Evolutionary conservation across 1,284 basidiomycete genomes (phyloP).

Genomic region (Ganoderma sp.): DNA sequence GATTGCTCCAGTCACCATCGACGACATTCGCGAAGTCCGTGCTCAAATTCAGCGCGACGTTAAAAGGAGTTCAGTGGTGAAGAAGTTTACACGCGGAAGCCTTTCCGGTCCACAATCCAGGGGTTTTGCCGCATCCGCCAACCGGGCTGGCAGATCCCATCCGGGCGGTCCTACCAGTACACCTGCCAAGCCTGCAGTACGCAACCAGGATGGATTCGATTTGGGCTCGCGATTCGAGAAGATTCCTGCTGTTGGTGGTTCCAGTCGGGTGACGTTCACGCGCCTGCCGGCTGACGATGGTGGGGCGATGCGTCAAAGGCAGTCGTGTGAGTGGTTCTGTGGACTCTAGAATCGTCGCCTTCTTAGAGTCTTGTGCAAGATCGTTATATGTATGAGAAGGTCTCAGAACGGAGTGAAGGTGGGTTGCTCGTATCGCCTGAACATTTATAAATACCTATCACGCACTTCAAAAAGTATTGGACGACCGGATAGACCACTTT

Average conservation of each 20-base stretch:
- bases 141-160: slow-evolving; percentile 30
- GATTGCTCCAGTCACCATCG: slow-evolving; percentile 51
- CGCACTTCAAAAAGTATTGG: slow-evolving; percentile 59
- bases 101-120: slow-evolving; percentile 31
- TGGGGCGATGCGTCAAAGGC: slow-evolving; percentile 46
- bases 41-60: slow-evolving; percentile 58
- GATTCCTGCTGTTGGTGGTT: slow-evolving; percentile 29
- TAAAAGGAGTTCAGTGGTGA: slow-evolving; percentile 47
- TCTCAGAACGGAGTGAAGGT: slow-evolving; percentile 84
- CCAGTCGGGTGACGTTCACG: slow-evolving; percentile 52
- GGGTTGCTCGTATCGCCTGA: slow-evolving; percentile 27
- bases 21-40: slow-evolving; percentile 60
- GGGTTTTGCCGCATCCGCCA: slow-evolving; percentile 20
- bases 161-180: slow-evolving; percentile 5
- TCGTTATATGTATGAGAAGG: slow-evolving; percentile 93
- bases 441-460: not conserved
- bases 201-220: slow-evolving; percentile 30
- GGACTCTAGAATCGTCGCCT: not conserved
- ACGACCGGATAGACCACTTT: slow-evolving; percentile 85
- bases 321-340: slow-evolving; percentile 57
- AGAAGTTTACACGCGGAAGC: slow-evolving; percentile 40
- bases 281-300: slow-evolving; percentile 51
- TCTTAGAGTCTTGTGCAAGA: slow-evolving; percentile 50
- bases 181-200: slow-evolving; percentile 21
- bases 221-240: slow-evolving; percentile 28